Base-by-base conservation (phyloP, 495 filamentous ascomycete genomes). In the Podospora tetraspora region DNA sequence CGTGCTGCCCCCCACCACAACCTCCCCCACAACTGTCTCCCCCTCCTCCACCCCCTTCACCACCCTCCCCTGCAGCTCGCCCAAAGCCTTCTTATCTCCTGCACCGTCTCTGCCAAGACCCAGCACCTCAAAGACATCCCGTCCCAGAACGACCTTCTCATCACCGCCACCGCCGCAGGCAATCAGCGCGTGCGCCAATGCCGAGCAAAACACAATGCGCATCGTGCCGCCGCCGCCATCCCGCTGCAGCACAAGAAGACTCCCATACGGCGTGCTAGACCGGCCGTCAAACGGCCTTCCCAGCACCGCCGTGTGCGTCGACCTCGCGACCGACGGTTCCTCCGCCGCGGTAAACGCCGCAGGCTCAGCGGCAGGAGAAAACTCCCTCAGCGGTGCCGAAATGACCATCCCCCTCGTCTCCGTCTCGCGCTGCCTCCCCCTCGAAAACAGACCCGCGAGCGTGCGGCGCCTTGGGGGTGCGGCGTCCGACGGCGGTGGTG, bases 121-220 rank as follows among this genome's bases (percentile, higher is more conserved):
- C 0, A 88, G 78, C 23, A 86, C 79, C 57, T 77, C 74, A 73
- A 86, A 87, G 62, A 86, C 76, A 68, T 87, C 83, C 32, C 76
- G 77, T 25, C 80, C 80, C 32, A 80, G 71, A 10, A 85, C 75
- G 1, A 75, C 68, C 43, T 76, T 6, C 27, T 37, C 32, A 13
- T 13, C 32, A 37, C 13, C 72, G 61, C 62, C 70, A 13, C 77
- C 77, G 64, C 58, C 27, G 2, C 74, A 73, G 21, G 79, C 79
- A 27, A 86, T 76, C 22, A 83, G 67, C 62, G 81, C 76, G 10
- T 83, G 76, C 2, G 74, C 77, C n/a, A 22, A 68, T 0, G 67
- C n/a, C 1, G 79, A 79, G 67, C 69, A 72, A 61, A 72, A 79
- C 11, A 71, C 59, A 7, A 79, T 57, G 12, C 73, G 67, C 58